Base-by-base conservation (phyloP, 208 protist genomes). In the Wallacemonas sp. region DNA sequence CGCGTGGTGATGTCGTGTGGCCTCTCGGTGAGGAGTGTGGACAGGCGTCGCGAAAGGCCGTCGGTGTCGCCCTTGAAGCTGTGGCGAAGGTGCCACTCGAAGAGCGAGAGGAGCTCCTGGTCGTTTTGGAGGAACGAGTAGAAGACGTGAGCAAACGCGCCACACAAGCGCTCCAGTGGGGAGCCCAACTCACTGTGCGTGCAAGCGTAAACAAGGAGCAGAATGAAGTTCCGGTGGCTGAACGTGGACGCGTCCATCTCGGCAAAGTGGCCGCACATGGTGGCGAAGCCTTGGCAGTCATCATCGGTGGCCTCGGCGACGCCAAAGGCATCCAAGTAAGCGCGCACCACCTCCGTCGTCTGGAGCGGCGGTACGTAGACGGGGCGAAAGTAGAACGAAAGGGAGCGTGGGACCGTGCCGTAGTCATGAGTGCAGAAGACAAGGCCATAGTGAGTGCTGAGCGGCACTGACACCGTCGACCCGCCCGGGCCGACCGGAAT, bases 181-280 rank as follows among this genome's bases (percentile, higher is more conserved):
- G 48, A 8, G 38, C 22, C 28, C 4, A 5, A 65, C 28, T 39
- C 61, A 18, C 44, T 65, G 20, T 20, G 46, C 16, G 28, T 31
- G 20, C 42, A 50, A 12, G 78, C 70, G 32, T 81, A 52, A n/a
- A 66, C 55, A 39, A 92, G 62, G 14, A 92, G 52, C 41, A 67
- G 18, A 8, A 82, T 38, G 41, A 94, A 71, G 36, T 59, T 75
- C 20, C 61, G 72, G 7, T 70, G 28, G 2, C 74, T 91, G 70
- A 94, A 94, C 14, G 77, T 50, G 16, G 31, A 49, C 10, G 83
- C 76, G 52, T 68, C 65, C 16, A 79, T 49, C 41, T 81, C 78
- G 39, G 72, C 67, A 32, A 91, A 75, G 54, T 85, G 81, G 46
- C 76, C 54, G 59, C 89, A 94, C 44, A 92, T 69, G n/a, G 69